Base-by-base conservation (phyloP, 2,329 filamentous ascomycete genomes). In the Fusarium keratoplasticum region DNA sequence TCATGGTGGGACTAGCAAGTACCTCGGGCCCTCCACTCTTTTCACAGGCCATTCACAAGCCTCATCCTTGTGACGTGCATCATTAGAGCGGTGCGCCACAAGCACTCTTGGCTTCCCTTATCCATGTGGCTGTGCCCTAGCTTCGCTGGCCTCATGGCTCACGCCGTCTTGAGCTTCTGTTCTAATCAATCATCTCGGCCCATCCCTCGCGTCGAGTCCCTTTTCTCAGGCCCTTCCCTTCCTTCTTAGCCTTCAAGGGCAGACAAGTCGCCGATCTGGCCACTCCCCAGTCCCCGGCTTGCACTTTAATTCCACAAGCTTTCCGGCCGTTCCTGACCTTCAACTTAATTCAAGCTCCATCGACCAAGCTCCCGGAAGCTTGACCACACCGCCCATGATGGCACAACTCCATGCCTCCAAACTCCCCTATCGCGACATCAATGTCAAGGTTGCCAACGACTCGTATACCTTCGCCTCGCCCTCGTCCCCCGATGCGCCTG, bases 401-500 rank as follows among this genome's bases (percentile, higher is more conserved):
- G 82, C 83, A 67, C 80, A 82, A 66, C 76, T 84, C 40, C 80
- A 80, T 40, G 77, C 78, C 63, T 74, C 81, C 60, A 81, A 82
- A 74, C 84, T 90, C 76, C 96, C 96, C 25, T 99, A 95, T 85
- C 91, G 96, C 81, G 96, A 99, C 87, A 97, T 98, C 87, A 99
- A 98, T 83, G 91, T 99, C 83, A 95, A 97, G 84, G 94, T 95
- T 75, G 95, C 96, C 61, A 89, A 94, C 78, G 94, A 96, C 79
- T 93, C 96, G 81, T 99, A 99, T 87, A 94, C 95, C 78, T 99
- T 99, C 84, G 95, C 94, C 42, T 99, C 96, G 31, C 96, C 96
- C 31, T 98, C 96, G 1, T 96, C 95, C 5, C 95, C 95, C 71
- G 91, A 95, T 84, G 93, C 95, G 31, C 95, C 94, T 16, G 94